Percentiles rank a stretch among this genome's conserved stretches.
Conservation (phyloP, 331 rosid species). For the Arachis monticola region DNA sequence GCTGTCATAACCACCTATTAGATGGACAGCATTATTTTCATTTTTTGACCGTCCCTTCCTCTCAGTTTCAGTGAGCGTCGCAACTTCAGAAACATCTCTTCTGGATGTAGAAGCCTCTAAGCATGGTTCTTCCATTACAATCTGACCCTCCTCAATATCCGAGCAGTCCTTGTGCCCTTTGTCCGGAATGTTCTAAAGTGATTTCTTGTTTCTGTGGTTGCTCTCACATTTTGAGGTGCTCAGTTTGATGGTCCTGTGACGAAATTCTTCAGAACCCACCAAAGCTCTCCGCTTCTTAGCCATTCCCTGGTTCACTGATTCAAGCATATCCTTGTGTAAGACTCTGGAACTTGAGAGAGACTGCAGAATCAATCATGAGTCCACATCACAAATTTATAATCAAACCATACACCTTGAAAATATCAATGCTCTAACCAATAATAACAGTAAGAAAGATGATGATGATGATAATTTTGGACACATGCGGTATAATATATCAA, state of each 20-base stretch:
- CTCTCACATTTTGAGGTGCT: conserved; percentile 28
- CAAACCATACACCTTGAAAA: conserved; percentile 27
- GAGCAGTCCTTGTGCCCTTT: conserved; percentile 45
- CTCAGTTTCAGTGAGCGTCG: conserved; percentile 23
- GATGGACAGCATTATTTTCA: conserved; percentile 36
- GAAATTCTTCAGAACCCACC: conserved; percentile 40
- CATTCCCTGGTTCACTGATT: conserved; percentile 45
- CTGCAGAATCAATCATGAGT: conserved; percentile 61
- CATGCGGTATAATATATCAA: conserved; percentile 29
- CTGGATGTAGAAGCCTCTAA: conserved; percentile 27
- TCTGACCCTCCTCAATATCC: conserved; percentile 68
- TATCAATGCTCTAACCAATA: conserved; percentile 35
- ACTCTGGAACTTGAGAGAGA: conserved; percentile 47
- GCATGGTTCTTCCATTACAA: conserved; percentile 50
- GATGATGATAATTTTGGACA: background rate
- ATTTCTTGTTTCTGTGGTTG: conserved; percentile 35
- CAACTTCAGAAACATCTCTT: conserved; percentile 43
- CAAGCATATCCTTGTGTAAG: conserved; percentile 43
- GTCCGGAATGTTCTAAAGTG: conserved; percentile 41
- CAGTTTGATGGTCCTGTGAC: conserved; percentile 30
- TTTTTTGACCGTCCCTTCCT: conserved; percentile 34
- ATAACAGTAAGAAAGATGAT: background rate
- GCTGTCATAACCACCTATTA: conserved; percentile 43
- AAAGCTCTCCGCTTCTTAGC: conserved; percentile 42
- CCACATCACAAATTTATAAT: conserved; percentile 40